A percentile compares a stretch with the other conserved stretches of the same genome.
These are phyloP conservation scores for Colletotrichum paranaense DNA, from an alignment of 2,329 filamentous ascomycete species.

Conservation along the genomic window DNA sequence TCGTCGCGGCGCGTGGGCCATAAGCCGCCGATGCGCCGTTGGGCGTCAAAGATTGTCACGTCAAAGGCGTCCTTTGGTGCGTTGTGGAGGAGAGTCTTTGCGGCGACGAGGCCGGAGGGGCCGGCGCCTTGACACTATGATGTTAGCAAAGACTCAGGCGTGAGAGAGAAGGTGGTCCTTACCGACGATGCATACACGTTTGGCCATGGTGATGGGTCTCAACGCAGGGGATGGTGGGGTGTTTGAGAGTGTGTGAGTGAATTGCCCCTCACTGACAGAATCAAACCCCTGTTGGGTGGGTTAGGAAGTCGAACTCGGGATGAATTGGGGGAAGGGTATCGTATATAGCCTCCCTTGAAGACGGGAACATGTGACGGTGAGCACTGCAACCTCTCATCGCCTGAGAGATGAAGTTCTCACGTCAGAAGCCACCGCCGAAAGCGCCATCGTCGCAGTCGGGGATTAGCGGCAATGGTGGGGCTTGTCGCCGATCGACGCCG, in stretches of 20 bases:
- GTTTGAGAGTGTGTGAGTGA: neutral
- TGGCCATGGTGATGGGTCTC: constrained; percentile 44
- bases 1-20: constrained; percentile 72
- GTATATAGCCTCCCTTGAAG: neutral
- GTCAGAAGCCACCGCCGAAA: constrained; percentile 14
- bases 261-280: constrained; percentile 18
- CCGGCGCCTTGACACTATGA: constrained; percentile 65
- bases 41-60: constrained; percentile 77
- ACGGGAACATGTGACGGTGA: neutral
- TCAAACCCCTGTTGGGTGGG: constrained; percentile 5
- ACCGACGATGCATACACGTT: constrained; percentile 56
- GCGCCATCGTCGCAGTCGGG: constrained; percentile 11
- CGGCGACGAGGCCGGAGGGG: constrained; percentile 75
- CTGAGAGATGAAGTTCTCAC: constrained; percentile 21
- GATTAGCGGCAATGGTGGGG: constrained; percentile 10
- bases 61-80: constrained; percentile 65
- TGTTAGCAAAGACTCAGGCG: neutral
- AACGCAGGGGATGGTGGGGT: constrained; percentile 12
- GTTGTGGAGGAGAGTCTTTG: constrained; percentile 78
- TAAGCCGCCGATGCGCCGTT: constrained; percentile 77
- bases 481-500: neutral
- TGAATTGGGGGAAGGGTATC: neutral
- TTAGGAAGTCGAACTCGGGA: neutral
- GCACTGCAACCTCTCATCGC: neutral
- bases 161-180: neutral